These are phyloP conservation scores for Osmanthus fragrans DNA, from an alignment of 257 asterid species.

Conservation along the genomic window DNA sequence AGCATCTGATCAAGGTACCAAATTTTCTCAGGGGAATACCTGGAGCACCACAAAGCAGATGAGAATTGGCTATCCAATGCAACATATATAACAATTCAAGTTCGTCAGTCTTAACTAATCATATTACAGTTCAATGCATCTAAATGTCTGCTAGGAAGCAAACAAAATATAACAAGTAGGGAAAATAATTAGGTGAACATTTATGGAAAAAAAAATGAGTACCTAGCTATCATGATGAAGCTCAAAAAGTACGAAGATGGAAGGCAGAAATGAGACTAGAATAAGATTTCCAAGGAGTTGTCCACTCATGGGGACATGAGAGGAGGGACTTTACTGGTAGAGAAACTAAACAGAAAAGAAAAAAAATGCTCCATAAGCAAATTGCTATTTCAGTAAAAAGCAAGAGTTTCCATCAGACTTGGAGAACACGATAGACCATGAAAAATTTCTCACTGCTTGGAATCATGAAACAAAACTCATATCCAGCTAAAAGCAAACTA, in stretches of 20 bases:
- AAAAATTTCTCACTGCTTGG: constrained; percentile 6
- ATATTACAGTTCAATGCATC: constrained; percentile 13
- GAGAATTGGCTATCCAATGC: constrained; percentile 31
- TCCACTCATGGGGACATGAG: constrained; percentile 5
- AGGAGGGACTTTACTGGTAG: neutral
- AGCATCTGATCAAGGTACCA: constrained; percentile 99
- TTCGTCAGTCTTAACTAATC: constrained; percentile 9
- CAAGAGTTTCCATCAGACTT: constrained; percentile 15
- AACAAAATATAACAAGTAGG: neutral
- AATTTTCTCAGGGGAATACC: constrained; percentile 88
- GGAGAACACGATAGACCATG: neutral
- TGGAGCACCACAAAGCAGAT: constrained; percentile 43
- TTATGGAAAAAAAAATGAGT: constrained; percentile 1
- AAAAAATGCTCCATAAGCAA: constrained; percentile 10
- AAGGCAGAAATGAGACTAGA: constrained; percentile 3
- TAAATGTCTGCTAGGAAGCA: constrained; percentile 5
- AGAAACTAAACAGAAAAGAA: constrained; percentile 17
- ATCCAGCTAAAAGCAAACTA: constrained; percentile 8
- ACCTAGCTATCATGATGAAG: constrained; percentile 1
- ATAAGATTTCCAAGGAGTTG: constrained; percentile 17
- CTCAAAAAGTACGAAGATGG: constrained; percentile 2
- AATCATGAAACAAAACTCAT: constrained; percentile 15
- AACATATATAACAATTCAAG: constrained; percentile 27
- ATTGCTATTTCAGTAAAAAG: constrained; percentile 22
- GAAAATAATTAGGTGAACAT: neutral